These are phyloP conservation scores for Rhipidocladum racemiflorum DNA, from an alignment of 176 grass and related monocot genomes.

Conservation along the genomic window DNA sequence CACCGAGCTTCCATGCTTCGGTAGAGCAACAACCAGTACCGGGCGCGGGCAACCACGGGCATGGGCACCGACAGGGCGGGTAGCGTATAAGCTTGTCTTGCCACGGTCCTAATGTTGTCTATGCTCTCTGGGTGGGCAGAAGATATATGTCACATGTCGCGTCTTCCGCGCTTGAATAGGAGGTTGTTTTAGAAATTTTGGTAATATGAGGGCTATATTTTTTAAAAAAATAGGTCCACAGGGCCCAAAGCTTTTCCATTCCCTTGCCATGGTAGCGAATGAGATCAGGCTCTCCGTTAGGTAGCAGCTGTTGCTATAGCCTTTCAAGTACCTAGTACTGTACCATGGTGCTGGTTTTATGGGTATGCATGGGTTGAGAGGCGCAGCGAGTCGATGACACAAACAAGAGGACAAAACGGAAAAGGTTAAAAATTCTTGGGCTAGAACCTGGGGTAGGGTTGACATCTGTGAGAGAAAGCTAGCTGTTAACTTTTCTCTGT, in stretches of 20 bases:
- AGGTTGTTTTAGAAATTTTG: too few species aligned
- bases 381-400: constrained; percentile 13
- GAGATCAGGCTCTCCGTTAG: not conserved
- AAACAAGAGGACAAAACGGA: constrained; percentile 36
- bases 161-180: too few species aligned
- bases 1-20: too few species aligned
- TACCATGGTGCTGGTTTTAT: constrained; percentile 16
- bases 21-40: too few species aligned
- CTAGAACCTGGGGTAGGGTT: constrained; percentile 34
- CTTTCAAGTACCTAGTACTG: constrained; percentile 27
- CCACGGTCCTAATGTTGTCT: too few species aligned
- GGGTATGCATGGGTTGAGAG: constrained; percentile 15
- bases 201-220: too few species aligned
- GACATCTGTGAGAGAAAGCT: constrained; percentile 36
- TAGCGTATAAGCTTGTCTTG: too few species aligned
- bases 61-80: too few species aligned
- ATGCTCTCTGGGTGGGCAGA: too few species aligned
- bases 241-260: not conserved
- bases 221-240: too few species aligned
- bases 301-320: not conserved
- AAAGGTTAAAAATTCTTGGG: constrained; percentile 31
- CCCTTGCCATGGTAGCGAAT: not conserved
- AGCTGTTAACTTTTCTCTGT: constrained; percentile 28
- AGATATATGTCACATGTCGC: too few species aligned
- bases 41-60: too few species aligned